Evolutionary conservation across 768 basidiomycete species (phyloP).

Genomic region (Ephemerocybe angulata): DNA sequence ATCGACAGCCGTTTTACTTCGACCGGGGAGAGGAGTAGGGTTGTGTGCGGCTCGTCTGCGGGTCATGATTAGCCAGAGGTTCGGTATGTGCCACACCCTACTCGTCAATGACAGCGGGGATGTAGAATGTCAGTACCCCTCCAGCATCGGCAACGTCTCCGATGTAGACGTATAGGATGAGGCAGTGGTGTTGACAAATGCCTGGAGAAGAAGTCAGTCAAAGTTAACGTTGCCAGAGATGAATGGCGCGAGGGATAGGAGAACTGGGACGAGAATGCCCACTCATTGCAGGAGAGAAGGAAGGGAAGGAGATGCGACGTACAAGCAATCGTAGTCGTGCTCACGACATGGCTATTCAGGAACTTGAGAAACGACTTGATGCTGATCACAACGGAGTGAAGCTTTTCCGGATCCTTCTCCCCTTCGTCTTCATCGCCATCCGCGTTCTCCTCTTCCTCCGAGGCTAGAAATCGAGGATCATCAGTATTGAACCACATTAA

Average conservation of each 20-base stretch:
- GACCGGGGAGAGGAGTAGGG: too few relatives aligned
- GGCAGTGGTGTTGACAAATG: constrained; percentile 77
- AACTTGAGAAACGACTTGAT: constrained; percentile 78
- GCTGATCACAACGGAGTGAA: constrained; percentile 67
- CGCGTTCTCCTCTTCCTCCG: neutral
- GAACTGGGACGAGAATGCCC: neutral
- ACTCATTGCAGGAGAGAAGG: neutral
- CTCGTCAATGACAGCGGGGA: constrained; percentile 73
- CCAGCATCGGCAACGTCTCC: constrained; percentile 76
- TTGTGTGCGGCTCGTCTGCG: too few relatives aligned
- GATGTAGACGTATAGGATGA: constrained; percentile 87
- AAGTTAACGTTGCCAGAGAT: neutral
- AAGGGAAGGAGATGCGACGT: constrained; percentile 23
- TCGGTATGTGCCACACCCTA: too few relatives aligned
- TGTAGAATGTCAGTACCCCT: constrained; percentile 85
- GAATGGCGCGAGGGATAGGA: neutral
- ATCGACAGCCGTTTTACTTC: too few relatives aligned
- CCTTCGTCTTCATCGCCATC: constrained; percentile 28
- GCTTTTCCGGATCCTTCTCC: constrained; percentile 50
- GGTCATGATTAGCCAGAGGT: too few relatives aligned
- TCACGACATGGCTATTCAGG: constrained; percentile 74
- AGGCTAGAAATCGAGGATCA: too few relatives aligned
- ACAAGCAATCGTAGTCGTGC: constrained; percentile 85
- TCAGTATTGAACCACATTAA: too few relatives aligned
- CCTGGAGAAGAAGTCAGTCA: constrained; percentile 38